Conservation (phyloP, 768 basidiomycete species). For the Amanita rubescens region DNA sequence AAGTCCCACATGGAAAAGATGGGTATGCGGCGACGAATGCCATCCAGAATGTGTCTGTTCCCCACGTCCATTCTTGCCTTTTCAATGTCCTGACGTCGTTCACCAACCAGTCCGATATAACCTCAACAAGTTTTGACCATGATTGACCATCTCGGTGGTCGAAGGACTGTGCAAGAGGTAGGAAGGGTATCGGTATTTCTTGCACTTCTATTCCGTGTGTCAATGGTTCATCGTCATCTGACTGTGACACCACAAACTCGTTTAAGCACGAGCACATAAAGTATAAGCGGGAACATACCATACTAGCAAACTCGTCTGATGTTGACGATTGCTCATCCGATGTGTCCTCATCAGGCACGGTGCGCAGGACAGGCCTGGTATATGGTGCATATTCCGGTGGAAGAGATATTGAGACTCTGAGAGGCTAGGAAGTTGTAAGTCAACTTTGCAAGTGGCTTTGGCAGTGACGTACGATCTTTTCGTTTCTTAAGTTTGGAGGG, state of each 20-base stretch:
- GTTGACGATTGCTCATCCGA: background rate
- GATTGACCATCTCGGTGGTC: background rate
- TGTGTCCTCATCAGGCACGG: background rate
- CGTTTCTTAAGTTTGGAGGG: slow-evolving; percentile 2
- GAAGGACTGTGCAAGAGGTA: background rate
- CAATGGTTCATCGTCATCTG: background rate
- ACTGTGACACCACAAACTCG: background rate
- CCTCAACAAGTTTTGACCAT: background rate
- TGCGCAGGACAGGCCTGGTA: background rate
- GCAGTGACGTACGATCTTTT: background rate
- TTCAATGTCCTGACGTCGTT: slow-evolving; percentile 1
- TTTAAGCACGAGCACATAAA: background rate
- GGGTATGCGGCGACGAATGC: background rate
- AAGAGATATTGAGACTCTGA: background rate
- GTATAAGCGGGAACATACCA: background rate
- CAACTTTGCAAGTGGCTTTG: background rate
- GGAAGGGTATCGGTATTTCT: slow-evolving; percentile 1
- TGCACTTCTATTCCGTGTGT: background rate
- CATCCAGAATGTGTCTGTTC: background rate
- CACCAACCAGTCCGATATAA: slow-evolving; percentile 4
- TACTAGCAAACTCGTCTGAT: background rate
- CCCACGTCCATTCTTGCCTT: slow-evolving; percentile 3
- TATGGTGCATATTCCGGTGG: background rate
- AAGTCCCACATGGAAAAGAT: background rate
- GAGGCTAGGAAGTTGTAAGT: background rate